A percentile compares a stretch with the other conserved stretches of the same genome.
phyloP scores from a whole-genome alignment of 75 land plant genomes.

The Picea sitchensis region DNA sequence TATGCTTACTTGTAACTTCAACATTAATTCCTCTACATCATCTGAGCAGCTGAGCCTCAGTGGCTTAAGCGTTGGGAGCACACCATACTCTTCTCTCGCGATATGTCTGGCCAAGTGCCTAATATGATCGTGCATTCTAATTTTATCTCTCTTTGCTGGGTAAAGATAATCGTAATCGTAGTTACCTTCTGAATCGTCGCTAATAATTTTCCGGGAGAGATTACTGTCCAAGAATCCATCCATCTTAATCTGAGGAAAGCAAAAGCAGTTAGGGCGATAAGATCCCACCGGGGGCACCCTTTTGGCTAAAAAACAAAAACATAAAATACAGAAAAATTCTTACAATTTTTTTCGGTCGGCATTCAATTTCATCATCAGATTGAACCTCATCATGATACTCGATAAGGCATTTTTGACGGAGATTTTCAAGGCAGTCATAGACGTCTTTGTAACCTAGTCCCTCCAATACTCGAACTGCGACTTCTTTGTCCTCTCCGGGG shows the following conservation, averaged over 20 bases:
- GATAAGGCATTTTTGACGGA: not conserved
- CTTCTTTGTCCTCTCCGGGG: not conserved
- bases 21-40: not conserved
- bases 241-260: too few relatives aligned
- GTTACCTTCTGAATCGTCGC: too few relatives aligned
- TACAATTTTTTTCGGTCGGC: too few relatives aligned
- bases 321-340: too few relatives aligned
- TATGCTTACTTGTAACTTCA: not conserved
- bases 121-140: not conserved
- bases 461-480: not conserved
- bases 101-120: not conserved
- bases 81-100: not conserved
- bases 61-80: not conserved
- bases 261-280: too few relatives aligned
- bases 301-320: too few relatives aligned
- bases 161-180: too few relatives aligned
- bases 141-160: too few relatives aligned
- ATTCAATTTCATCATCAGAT: too few relatives aligned
- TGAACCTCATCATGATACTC: not conserved
- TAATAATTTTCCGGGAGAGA: too few relatives aligned
- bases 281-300: too few relatives aligned
- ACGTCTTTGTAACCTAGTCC: not conserved
- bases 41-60: not conserved
- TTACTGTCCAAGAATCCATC: too few relatives aligned
- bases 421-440: not conserved